Base-by-base conservation (phyloP, 2,329 filamentous ascomycete genomes). In the Chaetomium strumarium region DNA sequence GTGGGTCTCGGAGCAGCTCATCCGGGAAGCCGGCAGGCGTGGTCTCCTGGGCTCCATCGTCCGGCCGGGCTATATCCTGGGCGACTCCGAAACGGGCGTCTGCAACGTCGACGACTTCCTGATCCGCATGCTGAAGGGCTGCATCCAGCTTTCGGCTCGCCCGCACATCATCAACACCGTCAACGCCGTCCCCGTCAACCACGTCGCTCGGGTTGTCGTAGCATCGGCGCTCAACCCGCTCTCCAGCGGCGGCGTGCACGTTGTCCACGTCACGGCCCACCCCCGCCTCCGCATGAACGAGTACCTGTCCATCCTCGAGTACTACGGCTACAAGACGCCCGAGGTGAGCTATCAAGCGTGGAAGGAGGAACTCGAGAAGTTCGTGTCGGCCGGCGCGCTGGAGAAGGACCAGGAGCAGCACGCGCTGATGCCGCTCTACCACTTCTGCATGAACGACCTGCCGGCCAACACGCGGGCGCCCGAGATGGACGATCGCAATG, bases 71-170 rank as follows among this genome's bases (percentile, higher is more conserved):
- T 96, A 96, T 67, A 83, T 96, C 36, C 77, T 86, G 4, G 92
- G 90, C 20, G 83, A 91, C 65, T 78, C 80, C 1, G 69, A 75
- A 41, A 83, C 79, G 12, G 91, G 91, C 47, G 80, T 81, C 57
- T 86, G 73, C 66, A 89, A 86, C 67, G 91, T 84, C 1, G 92
- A 97, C 64, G 92, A 96, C 69, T 97, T 96, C 74, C 72, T 97
- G 7, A 80, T 96, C 58, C 83, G 92, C 37, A 81, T 96, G 71
- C 72, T 85, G 52, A 96, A 96, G 72, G 91, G 90, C 52, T 95
- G 90, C 63, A 75, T 95, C 46, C 91, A 97, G 69, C 75, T 96
- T 2, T 73, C 73, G 2, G 76, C 77, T 2, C 78, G 89, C 0
- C 92, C 91, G 1, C 78, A 80, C 60, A 95, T 96, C 60, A 70